Evolutionary conservation across 805 yeast genomes (phyloP).

Genomic region (Teunomyces kruisii): DNA sequence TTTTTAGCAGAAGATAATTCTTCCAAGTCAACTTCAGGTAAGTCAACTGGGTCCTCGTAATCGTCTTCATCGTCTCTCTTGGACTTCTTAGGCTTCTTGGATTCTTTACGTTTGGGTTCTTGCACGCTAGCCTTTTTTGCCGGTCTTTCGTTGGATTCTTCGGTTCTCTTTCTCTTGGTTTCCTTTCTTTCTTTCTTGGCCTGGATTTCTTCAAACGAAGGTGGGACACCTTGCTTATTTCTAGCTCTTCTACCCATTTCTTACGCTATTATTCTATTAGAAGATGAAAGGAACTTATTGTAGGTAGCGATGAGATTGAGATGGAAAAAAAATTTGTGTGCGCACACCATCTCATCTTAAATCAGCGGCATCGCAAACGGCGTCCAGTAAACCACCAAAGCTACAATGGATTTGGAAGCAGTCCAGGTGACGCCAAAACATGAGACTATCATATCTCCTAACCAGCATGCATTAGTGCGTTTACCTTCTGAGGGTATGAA

Average conservation of each 20-base stretch:
- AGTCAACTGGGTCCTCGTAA: slow-evolving; percentile 34
- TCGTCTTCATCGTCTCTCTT: slow-evolving; percentile 37
- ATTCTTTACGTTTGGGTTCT: slow-evolving; percentile 18
- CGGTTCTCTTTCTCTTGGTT: slow-evolving; percentile 13
- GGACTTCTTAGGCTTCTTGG: slow-evolving; percentile 22
- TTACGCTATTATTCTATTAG: background rate
- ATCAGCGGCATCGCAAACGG: slow-evolving; percentile 1
- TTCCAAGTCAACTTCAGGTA: slow-evolving; percentile 68
- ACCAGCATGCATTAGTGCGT: slow-evolving; percentile 62
- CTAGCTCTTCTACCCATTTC: slow-evolving; percentile 90
- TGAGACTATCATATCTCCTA: slow-evolving; percentile 36
- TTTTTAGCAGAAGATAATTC: slow-evolving; percentile 70
- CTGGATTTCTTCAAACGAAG: slow-evolving; percentile 80
- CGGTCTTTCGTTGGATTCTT: slow-evolving; percentile 17
- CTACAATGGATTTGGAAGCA: slow-evolving; percentile 2
- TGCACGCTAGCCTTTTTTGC: slow-evolving; percentile 14
- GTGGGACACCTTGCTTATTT: slow-evolving; percentile 92
- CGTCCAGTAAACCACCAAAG: background rate
- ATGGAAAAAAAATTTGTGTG: slow-evolving; percentile 4
- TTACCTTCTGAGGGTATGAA: slow-evolving; percentile 82
- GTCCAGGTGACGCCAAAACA: slow-evolving; percentile 6
- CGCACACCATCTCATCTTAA: slow-evolving; percentile 3
- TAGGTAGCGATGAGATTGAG: slow-evolving; percentile 4
- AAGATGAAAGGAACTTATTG: background rate
- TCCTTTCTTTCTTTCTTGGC: slow-evolving; percentile 24